Evolutionary conservation across 441 rosid genomes (phyloP), one percentile per base, ranked within the genome.

Genomic region (Erysimum pusillum): DNA sequence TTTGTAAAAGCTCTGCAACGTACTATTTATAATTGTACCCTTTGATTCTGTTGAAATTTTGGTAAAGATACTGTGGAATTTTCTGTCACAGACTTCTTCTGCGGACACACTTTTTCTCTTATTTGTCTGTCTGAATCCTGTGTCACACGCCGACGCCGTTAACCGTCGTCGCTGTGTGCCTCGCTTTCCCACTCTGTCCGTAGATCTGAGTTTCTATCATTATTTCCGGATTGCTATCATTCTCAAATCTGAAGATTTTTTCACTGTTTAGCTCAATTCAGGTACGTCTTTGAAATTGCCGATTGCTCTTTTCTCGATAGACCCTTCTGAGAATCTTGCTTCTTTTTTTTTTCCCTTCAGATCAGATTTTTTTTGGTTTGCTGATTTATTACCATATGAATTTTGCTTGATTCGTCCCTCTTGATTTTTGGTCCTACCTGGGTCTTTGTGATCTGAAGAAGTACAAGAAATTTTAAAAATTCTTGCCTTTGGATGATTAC

Each of bases 91-190:
- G 1, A 36, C 44, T 51, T 73, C 67, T 52, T 54, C 35, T 63
- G 4, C 70, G 49, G 69, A 52, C 36, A 59, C 10, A 9, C 3
- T 14, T 15, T 9, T 13, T 17, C n/a, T 5, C 11, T 48, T 12
- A 44, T 34, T 45, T 22, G 42, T 76, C 65, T 36, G 80, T 63
- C 76, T 45, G 66, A 63, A 20, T 76, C 67, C 67, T 61, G 68
- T 77, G 74, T 32, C 54, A 39, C 38, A 36, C 63, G 48, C 41
- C 76, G 76, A 64, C 81, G 81, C 73, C 68, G 80, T 57, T 57
- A 71, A 57, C 67, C 73, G 54, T 71, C 76, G 62, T 70, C 75
- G 25, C 67, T 53, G 38, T 63, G 34, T 63, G 69, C 51, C 61
- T 36, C 63, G 68, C 64, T 42, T 44, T 36, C 39, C 22, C 49